A percentile compares a stretch with the other conserved stretches of the same genome.
phyloP scores from a whole-genome alignment of 2,329 filamentous ascomycete species.

The Colletotrichum coccodes region DNA sequence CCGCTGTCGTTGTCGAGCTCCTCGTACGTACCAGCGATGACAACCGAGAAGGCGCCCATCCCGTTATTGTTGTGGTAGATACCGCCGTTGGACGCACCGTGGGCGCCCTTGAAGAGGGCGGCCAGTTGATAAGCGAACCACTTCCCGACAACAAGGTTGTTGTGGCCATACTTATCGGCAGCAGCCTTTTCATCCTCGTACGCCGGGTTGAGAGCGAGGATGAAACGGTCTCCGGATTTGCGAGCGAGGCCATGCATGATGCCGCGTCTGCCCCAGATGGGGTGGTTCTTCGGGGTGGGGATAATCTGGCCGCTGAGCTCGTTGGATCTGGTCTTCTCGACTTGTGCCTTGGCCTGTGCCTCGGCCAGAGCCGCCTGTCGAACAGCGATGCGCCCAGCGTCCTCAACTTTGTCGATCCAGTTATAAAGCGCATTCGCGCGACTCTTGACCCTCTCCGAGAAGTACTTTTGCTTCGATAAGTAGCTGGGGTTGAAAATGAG shows the following conservation, averaged over 20 bases:
- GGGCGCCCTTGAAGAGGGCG: conserved; percentile 62
- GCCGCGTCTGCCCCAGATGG: conserved; percentile 40
- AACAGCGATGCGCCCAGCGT: neutral
- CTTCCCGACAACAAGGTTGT: conserved; percentile 46
- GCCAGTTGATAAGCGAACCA: conserved; percentile 66
- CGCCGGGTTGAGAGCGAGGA: conserved; percentile 34
- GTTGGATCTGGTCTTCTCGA: neutral
- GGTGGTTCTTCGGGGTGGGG: conserved; percentile 33
- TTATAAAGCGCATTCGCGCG: neutral
- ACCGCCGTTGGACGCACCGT: conserved; percentile 58
- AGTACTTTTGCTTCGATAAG: neutral
- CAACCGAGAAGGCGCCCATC: conserved; percentile 62
- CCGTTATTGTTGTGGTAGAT: conserved; percentile 56
- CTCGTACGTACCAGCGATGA: conserved; percentile 54
- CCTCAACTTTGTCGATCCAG: neutral
- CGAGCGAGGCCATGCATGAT: conserved; percentile 42
- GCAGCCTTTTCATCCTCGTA: conserved; percentile 17
- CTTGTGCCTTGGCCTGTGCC: neutral
- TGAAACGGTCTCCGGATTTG: neutral
- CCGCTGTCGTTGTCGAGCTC: conserved; percentile 40
- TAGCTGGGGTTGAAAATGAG: neutral
- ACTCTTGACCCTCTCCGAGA: neutral
- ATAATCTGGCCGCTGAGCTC: neutral
- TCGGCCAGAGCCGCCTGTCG: neutral
- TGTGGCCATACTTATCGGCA: conserved; percentile 40